A percentile compares a stretch with the other conserved stretches of the same genome.
These are phyloP conservation scores for Candida parachauliodes DNA, from an alignment of 805 yeast genomes.

Conservation along the genomic window DNA sequence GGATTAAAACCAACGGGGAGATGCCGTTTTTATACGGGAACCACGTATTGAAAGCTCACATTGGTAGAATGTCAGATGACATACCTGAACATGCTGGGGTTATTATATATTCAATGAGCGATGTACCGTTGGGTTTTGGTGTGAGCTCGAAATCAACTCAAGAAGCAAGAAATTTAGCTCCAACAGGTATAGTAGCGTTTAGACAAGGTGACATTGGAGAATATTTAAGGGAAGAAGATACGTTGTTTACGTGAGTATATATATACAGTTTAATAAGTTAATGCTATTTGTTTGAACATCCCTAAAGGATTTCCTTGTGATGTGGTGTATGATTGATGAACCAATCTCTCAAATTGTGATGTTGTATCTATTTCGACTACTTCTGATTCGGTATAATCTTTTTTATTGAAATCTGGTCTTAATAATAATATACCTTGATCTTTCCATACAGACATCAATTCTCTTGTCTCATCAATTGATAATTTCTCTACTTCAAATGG, in stretches of 20 bases:
- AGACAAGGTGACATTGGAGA: conserved; percentile 98
- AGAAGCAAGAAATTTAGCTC: conserved; percentile 84
- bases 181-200: conserved; percentile 91
- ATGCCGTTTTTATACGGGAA: conserved; percentile 98
- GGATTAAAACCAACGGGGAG: conserved; percentile 97
- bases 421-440: conserved; percentile 29
- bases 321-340: conserved; percentile 27
- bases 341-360: conserved; percentile 25
- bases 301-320: conserved; percentile 41
- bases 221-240: conserved; percentile 96
- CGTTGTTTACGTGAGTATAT: conserved; percentile 49
- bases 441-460: conserved; percentile 29
- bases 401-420: conserved; percentile 31
- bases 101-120: conserved; percentile 85
- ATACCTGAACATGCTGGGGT: conserved; percentile 98
- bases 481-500: conserved; percentile 24
- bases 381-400: conserved; percentile 12
- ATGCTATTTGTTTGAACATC: conserved; percentile 28
- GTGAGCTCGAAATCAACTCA: conserved; percentile 88
- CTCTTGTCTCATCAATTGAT: conserved; percentile 27
- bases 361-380: conserved; percentile 16
- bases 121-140: conserved; percentile 92
- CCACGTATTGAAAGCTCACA: conserved; percentile 92
- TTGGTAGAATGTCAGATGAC: conserved; percentile 95
- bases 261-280: conserved; percentile 17